Evolutionary conservation across 2,329 filamentous ascomycete genomes (phyloP), one percentile per base, ranked within the genome.

Genomic region (Drechslera avenae): DNA sequence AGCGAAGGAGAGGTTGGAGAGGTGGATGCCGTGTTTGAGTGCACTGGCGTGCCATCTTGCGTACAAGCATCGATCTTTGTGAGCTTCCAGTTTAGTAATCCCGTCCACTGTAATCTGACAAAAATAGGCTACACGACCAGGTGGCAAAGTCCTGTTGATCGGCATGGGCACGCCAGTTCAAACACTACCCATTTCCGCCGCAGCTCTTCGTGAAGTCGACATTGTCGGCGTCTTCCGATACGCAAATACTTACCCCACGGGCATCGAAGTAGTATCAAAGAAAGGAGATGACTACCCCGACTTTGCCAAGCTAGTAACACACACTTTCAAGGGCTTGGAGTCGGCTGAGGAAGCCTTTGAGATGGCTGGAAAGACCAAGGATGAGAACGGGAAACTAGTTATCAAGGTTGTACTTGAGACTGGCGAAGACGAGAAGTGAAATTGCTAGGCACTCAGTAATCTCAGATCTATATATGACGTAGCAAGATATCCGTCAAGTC

Each of bases 111-210:
- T n/a, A 16, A 12, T n/a, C 19, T 55, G 19, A 55, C 32, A 36
- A 1, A 19, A 9, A 3, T 37, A 79, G 76, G 72, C 86, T 3
- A 86, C 87, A 8, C 81, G 81, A 50, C 80, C 88, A 0, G 89
- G 88, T 19, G 88, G 88, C 14, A 87, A 86, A 62, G 79, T 91
- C 40, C 81, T 91, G 70, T 85, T 91, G 70, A 87, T 92, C 18
- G 89, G 88, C 45, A 91, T 91, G 88, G 89, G 89, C 31, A 88
- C 83, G 4, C 88, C 88, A 0, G 82, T 90, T 44, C 87, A 91
- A 70, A 90, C 87, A 0, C 78, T 91, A 1, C 88, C 88, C 1
- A 77, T 92, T 37, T 88, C 85, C 6, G 86, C 86, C 4, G 88
- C 88, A 3, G 86, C 88, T 32, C 77, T 90, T 21, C 82, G 87